Percentiles rank a stretch among this genome's conserved stretches.
Conservation (phyloP, 164 flowering plant genomes). For the Magnolia officinalis region DNA sequence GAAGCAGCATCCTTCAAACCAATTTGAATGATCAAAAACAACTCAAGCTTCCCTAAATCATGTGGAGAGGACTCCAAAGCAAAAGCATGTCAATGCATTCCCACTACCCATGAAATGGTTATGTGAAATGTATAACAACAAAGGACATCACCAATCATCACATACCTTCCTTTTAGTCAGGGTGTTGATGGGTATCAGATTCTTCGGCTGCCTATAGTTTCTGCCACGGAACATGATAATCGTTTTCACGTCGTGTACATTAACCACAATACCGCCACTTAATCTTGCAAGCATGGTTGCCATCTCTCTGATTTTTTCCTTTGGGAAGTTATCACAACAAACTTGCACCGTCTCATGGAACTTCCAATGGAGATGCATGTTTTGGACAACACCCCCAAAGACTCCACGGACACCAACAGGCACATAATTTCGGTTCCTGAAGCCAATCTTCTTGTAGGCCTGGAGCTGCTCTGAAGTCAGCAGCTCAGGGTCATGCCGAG, state of each 20-base stretch:
- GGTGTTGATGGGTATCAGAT: slow-evolving; percentile 90
- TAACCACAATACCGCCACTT: slow-evolving; percentile 95
- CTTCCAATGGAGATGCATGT: slow-evolving; percentile 99
- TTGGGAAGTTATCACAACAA: slow-evolving; percentile 94
- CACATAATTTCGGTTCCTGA: slow-evolving; percentile 82
- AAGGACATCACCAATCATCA: neutral
- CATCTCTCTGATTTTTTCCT: slow-evolving; percentile 98
- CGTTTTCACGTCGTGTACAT: slow-evolving; percentile 88
- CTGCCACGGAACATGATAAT: slow-evolving; percentile 99
- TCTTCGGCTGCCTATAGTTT: slow-evolving; percentile 94
- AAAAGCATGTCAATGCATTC: neutral
- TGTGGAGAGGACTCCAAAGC: neutral
- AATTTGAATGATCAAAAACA: neutral
- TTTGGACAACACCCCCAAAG: slow-evolving; percentile 98
- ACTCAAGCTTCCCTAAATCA: neutral
- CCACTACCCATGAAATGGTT: neutral
- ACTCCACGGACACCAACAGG: slow-evolving; percentile 99
- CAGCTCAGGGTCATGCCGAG: slow-evolving; percentile 97
- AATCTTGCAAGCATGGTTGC: slow-evolving; percentile 89
- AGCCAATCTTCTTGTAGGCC: slow-evolving; percentile 91
- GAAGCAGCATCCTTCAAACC: too few species aligned
- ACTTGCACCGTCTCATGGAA: slow-evolving; percentile 99
- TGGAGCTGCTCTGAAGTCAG: slow-evolving; percentile 91
- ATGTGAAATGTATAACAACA: neutral
- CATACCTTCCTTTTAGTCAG: slow-evolving; percentile 95